These are phyloP conservation scores for Pulveroboletus sp. DNA, from an alignment of 768 basidiomycete species.

Conservation along the genomic window DNA sequence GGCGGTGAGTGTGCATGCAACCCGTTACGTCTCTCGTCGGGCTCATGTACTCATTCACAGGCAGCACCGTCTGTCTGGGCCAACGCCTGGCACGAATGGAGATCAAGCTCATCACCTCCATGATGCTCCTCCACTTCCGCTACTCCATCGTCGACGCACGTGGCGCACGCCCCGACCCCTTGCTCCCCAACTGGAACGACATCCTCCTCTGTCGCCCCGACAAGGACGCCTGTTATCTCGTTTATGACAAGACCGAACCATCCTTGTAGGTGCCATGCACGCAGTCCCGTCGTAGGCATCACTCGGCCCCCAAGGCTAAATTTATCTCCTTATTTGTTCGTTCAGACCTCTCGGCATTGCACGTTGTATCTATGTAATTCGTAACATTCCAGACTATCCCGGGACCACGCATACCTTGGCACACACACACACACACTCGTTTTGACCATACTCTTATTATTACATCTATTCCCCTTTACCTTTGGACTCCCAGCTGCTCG, in stretches of 20 bases:
- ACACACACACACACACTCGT: neutral
- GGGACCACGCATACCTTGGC: constrained; percentile 12
- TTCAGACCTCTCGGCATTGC: neutral
- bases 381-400: constrained; percentile 9
- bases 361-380: constrained; percentile 23
- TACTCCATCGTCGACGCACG: constrained; percentile 51
- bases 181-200: constrained; percentile 75
- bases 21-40: constrained; percentile 16
- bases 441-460: no score
- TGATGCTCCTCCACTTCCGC: constrained; percentile 62
- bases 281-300: neutral
- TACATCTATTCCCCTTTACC: no score
- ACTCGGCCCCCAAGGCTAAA: constrained; percentile 2
- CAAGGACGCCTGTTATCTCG: constrained; percentile 48
- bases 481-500: no score
- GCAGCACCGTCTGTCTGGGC: constrained; percentile 66
- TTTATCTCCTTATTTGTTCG: neutral
- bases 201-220: constrained; percentile 62
- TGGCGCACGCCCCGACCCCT: constrained; percentile 40
- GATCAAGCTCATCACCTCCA: constrained; percentile 64
- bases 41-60: constrained; percentile 34
- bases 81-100: constrained; percentile 71
- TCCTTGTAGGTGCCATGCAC: constrained; percentile 14
- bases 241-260: constrained; percentile 32
- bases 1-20: constrained; percentile 50